Evolutionary conservation across 2,329 filamentous ascomycete species (phyloP).

Genomic region (Cladophialophora psammophila): DNA sequence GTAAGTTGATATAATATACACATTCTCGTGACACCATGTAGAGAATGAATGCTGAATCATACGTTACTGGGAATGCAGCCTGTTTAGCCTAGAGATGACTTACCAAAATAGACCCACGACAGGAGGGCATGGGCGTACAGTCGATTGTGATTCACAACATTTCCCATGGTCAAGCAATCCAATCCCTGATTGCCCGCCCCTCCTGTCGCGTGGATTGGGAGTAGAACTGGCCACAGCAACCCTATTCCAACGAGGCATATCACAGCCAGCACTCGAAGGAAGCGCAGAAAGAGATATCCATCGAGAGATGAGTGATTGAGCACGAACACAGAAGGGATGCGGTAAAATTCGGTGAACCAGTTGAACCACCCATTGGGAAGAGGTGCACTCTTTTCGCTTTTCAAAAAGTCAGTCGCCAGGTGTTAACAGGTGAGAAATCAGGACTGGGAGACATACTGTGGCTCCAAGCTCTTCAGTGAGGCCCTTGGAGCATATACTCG

Average conservation of each 20-base stretch:
- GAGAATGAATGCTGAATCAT: constrained; percentile 70
- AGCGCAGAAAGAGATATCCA: constrained; percentile 88
- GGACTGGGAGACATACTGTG: constrained; percentile 55
- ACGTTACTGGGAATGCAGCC: constrained; percentile 45
- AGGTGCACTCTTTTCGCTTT: constrained; percentile 44
- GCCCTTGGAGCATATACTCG: constrained; percentile 66
- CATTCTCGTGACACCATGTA: constrained; percentile 86
- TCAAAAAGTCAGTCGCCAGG: neutral
- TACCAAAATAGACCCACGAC: constrained; percentile 78
- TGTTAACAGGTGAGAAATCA: neutral
- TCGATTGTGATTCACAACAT: constrained; percentile 68
- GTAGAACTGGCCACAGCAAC: constrained; percentile 86
- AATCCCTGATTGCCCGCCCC: constrained; percentile 72
- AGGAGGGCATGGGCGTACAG: constrained; percentile 82
- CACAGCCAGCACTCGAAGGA: constrained; percentile 77
- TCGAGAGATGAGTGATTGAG: constrained; percentile 91
- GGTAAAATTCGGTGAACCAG: constrained; percentile 46
- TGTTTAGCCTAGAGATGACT: constrained; percentile 34
- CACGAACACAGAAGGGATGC: constrained; percentile 64
- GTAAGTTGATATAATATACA: constrained; percentile 87
- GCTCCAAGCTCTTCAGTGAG: constrained; percentile 58
- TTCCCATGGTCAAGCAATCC: constrained; percentile 79
- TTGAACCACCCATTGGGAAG: constrained; percentile 47
- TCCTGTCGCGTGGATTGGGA: constrained; percentile 87
- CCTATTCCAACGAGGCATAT: constrained; percentile 81